These are phyloP conservation scores for Fagus crenata DNA, from an alignment of 306 rosid species.

Conservation along the genomic window DNA sequence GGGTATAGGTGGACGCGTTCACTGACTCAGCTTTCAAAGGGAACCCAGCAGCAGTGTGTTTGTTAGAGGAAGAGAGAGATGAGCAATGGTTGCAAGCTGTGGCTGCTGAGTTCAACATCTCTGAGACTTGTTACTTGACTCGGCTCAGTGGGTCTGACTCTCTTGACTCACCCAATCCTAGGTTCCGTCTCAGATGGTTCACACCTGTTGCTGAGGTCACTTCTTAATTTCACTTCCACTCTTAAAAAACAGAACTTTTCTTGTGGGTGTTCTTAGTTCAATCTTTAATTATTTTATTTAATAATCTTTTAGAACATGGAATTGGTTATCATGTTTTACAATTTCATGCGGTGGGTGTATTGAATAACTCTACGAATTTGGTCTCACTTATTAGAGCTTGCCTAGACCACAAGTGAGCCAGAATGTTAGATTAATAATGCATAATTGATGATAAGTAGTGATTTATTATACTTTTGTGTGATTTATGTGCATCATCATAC, in stretches of 20 bases:
- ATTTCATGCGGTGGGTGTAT: no score
- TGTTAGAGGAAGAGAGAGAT: constrained; percentile 59
- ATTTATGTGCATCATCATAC: not conserved
- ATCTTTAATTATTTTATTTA: not conserved
- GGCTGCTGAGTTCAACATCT: constrained; percentile 60
- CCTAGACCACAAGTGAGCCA: no score
- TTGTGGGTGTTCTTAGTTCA: constrained; percentile 4
- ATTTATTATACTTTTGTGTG: no score
- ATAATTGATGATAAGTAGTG: no score
- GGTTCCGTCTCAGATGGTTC: constrained; percentile 78
- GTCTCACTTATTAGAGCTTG: no score
- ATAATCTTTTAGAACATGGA: not conserved
- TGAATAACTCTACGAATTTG: no score
- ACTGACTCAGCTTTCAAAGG: constrained; percentile 68
- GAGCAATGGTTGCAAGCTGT: constrained; percentile 57
- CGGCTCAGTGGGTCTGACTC: constrained; percentile 26
- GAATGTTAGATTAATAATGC: no score
- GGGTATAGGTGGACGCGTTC: constrained; percentile 64
- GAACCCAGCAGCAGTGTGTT: constrained; percentile 72
- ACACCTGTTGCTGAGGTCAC: constrained; percentile 63
- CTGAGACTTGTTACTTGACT: constrained; percentile 50
- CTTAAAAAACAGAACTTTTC: not conserved
- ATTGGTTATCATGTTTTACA: no score
- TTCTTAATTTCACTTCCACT: not conserved
- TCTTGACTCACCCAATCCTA: constrained; percentile 36